phyloP scores from a whole-genome alignment of 495 filamentous ascomycete genomes.

The Pseudomonodictys pantanalensis region DNA sequence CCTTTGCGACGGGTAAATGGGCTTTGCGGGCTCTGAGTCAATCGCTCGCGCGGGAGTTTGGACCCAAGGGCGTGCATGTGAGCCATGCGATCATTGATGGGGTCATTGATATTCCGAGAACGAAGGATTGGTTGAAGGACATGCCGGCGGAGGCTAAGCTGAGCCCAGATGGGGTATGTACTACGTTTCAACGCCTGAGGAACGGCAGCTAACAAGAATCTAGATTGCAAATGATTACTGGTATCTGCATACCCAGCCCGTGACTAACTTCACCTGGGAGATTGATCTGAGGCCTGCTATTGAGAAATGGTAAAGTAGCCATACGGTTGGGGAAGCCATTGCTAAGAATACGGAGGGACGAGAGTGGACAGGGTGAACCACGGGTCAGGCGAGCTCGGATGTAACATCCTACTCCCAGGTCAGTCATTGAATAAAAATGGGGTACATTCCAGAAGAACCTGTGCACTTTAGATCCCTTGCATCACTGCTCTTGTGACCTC shows the following conservation, averaged over 20 bases:
- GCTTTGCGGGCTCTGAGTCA: slow-evolving; percentile 75
- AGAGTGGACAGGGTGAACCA: neutral
- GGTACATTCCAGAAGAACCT: no score
- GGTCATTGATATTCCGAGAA: slow-evolving; percentile 78
- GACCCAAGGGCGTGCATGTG: slow-evolving; percentile 84
- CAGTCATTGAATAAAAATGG: neutral
- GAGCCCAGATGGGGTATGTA: slow-evolving; percentile 73
- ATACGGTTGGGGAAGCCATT: no score
- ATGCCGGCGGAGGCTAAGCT: slow-evolving; percentile 67
- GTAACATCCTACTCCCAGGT: neutral
- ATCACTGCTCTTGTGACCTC: neutral
- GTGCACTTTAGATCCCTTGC: no score
- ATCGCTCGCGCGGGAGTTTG: slow-evolving; percentile 81
- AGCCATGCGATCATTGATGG: slow-evolving; percentile 84
- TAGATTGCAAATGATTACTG: slow-evolving; percentile 91
- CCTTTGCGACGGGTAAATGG: slow-evolving; percentile 79
- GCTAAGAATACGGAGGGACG: no score
- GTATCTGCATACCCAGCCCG: slow-evolving; percentile 82
- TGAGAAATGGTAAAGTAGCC: slow-evolving; percentile 61
- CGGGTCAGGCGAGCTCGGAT: neutral
- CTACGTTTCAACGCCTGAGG: neutral
- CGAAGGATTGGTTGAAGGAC: slow-evolving; percentile 59
- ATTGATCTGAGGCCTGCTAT: slow-evolving; percentile 76
- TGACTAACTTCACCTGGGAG: slow-evolving; percentile 78
- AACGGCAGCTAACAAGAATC: neutral